Evolutionary conservation across 1,284 basidiomycete species (phyloP).

Genomic region (Bjerkandera adusta): DNA sequence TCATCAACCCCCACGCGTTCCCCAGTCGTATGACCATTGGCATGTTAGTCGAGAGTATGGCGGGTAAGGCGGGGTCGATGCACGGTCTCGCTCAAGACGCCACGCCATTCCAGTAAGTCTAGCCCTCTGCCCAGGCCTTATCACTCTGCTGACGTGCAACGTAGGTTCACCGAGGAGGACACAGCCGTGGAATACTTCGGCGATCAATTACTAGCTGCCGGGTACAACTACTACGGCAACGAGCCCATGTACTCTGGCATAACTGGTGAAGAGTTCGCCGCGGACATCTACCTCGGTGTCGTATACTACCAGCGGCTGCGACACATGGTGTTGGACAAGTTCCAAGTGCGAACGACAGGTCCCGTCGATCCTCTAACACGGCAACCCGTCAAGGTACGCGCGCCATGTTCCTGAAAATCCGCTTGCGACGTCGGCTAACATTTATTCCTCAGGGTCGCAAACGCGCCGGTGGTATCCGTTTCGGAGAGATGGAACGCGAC

Average conservation of each 20-base stretch:
- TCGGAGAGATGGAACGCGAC: conserved; percentile 99
- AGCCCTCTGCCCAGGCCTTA: conserved; percentile 4
- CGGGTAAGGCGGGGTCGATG: conserved; percentile 97
- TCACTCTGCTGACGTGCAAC: conserved; percentile 6
- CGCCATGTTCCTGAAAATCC: not conserved
- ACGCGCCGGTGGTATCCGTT: conserved; percentile 97
- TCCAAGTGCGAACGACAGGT: conserved; percentile 98
- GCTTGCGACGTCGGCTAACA: not conserved
- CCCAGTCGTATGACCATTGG: conserved; percentile 99
- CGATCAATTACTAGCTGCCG: conserved; percentile 89
- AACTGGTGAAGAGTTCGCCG: conserved; percentile 96
- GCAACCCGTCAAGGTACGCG: conserved; percentile 91
- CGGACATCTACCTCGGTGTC: conserved; percentile 97
- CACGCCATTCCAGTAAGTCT: conserved; percentile 88
- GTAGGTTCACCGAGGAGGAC: conserved; percentile 92
- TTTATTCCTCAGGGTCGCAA: conserved; percentile 79
- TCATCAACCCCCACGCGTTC: conserved; percentile 99
- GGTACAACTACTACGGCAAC: conserved; percentile 99
- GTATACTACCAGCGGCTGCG: conserved; percentile 98
- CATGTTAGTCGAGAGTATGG: conserved; percentile 99
- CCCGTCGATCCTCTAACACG: conserved; percentile 95
- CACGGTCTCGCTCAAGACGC: conserved; percentile 98
- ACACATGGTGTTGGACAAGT: conserved; percentile 99
- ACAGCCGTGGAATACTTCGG: conserved; percentile 98
- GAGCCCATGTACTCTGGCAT: conserved; percentile 99